phyloP scores from a whole-genome alignment of 129 eudicot species.

The Tanacetum coccineum region DNA sequence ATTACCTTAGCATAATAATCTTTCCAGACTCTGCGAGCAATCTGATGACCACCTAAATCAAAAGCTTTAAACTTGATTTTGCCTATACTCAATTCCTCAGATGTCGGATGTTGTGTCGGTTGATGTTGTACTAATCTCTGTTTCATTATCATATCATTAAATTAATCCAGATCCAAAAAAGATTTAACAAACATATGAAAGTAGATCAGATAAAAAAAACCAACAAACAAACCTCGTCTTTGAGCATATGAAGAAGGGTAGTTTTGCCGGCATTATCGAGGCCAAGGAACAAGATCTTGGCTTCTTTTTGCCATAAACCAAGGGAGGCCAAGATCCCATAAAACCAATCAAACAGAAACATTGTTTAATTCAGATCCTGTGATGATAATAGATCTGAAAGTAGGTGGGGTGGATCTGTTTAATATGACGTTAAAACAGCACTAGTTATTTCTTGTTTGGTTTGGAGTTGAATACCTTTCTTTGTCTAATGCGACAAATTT shows the following conservation, averaged over 20 bases:
- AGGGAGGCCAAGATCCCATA: constrained; percentile 80
- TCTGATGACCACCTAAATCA: constrained; percentile 95
- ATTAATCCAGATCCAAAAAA: background rate
- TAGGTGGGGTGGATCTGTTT: constrained; percentile 9
- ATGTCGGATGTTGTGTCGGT: constrained; percentile 85
- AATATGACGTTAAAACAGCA: constrained; percentile 22
- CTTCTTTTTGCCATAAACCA: constrained; percentile 88
- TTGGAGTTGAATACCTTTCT: no score
- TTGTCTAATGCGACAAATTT: constrained; percentile 36
- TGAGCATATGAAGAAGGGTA: constrained; percentile 86
- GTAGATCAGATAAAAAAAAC: background rate
- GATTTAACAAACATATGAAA: background rate
- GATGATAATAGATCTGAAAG: background rate
- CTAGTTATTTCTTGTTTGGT: background rate
- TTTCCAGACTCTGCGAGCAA: constrained; percentile 94
- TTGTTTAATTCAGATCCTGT: constrained; percentile 6
- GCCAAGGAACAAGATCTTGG: constrained; percentile 89
- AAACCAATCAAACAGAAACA: constrained; percentile 87
- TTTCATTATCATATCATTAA: background rate
- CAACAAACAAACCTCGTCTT: constrained; percentile 69
- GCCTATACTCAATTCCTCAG: constrained; percentile 88
- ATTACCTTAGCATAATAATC: constrained; percentile 88
- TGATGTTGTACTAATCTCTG: constrained; percentile 91
- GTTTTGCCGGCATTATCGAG: constrained; percentile 94
- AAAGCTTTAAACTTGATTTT: constrained; percentile 86